phyloP scores from a whole-genome alignment of 2,329 filamentous ascomycete genomes.

The Teratosphaeria destructans region DNA sequence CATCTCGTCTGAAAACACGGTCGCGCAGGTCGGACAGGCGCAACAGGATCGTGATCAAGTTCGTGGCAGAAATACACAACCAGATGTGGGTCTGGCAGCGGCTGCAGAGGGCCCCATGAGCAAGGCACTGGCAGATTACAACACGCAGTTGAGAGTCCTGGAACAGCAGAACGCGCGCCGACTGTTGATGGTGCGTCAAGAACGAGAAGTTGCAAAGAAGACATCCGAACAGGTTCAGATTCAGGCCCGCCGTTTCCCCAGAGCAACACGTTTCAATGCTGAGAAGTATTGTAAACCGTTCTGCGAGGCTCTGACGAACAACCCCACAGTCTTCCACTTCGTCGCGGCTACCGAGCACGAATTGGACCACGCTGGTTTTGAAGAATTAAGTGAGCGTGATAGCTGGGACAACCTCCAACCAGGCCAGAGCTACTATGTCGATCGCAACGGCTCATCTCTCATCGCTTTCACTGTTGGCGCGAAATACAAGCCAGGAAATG shows the following conservation, averaged over 20 bases:
- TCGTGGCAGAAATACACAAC: background rate
- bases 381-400: conserved; percentile 68
- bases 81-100: too few relatives aligned
- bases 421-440: conserved; percentile 82
- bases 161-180: conserved; percentile 32
- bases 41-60: background rate
- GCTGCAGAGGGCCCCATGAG: conserved; percentile 23
- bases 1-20: background rate
- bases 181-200: background rate
- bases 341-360: conserved; percentile 69
- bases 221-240: background rate
- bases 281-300: conserved; percentile 32
- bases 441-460: conserved; percentile 74
- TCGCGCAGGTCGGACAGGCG: background rate
- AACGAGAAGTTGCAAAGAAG: background rate
- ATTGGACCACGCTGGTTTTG: conserved; percentile 62
- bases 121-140: conserved; percentile 70
- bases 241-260: conserved; percentile 2
- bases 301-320: conserved; percentile 74
- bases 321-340: conserved; percentile 88
- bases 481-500: conserved; percentile 73
- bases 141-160: conserved; percentile 73
- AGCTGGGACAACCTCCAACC: conserved; percentile 63
- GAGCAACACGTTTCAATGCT: conserved; percentile 19
- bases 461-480: conserved; percentile 78